Conservation (phyloP, 2,329 filamentous ascomycete genomes). For the Sclerotinia minor region DNA sequence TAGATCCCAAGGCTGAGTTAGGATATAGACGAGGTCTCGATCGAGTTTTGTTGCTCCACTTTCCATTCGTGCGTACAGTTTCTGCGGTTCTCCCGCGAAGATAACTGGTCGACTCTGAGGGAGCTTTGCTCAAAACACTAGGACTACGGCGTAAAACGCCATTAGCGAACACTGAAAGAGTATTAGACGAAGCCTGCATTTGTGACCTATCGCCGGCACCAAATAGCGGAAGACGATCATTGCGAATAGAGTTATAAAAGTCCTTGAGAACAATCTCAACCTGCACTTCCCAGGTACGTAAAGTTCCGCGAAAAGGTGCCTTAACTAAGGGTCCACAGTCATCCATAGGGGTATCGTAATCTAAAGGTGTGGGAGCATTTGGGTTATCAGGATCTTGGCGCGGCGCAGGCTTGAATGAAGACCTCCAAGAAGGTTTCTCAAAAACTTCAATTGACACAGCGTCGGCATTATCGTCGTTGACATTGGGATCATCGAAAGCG, state of each 20-base stretch:
- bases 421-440: constrained; percentile 40
- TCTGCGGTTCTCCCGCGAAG: constrained; percentile 68
- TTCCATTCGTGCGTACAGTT: constrained; percentile 47
- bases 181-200: constrained; percentile 51
- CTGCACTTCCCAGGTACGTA: constrained; percentile 83
- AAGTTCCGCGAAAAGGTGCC: constrained; percentile 69
- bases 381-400: constrained; percentile 42
- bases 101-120: constrained; percentile 75
- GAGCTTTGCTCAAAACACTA: constrained; percentile 88
- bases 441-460: constrained; percentile 38
- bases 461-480: constrained; percentile 28
- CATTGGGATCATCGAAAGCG: constrained; percentile 30
- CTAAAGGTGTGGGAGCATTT: constrained; percentile 43
- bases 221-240: constrained; percentile 82
- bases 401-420: constrained; percentile 40
- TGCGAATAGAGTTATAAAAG: constrained; percentile 86
- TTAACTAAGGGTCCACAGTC: constrained; percentile 77
- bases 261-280: constrained; percentile 89
- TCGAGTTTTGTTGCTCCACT: constrained; percentile 83
- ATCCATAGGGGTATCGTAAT: constrained; percentile 46
- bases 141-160: constrained; percentile 80
- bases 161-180: constrained; percentile 66
- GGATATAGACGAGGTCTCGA: constrained; percentile 76
- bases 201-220: constrained; percentile 57
- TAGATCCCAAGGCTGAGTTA: constrained; percentile 80